Evolutionary conservation across 257 asterid genomes (phyloP), one percentile per base, ranked within the genome.

Genomic region (Solanum clarkiae): DNA sequence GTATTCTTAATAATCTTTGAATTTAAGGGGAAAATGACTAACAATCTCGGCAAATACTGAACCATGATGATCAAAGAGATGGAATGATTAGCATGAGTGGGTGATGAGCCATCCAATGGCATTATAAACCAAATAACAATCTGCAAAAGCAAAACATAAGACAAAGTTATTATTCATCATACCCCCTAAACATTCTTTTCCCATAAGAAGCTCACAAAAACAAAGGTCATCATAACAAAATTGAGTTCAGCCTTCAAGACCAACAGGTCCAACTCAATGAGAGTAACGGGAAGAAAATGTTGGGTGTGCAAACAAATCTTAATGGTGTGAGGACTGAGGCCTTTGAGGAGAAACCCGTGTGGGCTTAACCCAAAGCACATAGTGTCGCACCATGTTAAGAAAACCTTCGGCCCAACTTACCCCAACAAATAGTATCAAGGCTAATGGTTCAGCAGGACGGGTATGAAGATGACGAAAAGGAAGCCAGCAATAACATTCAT

Each of bases 31-130:
- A 96, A 93, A 53, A 96, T 87, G 44, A 96, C 94, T 7, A 92
- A 90, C 74, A 94, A 88, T 24, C 97, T 88, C 0, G 99, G 99
- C 71, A 96, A 85, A 88, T 93, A 96, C 84, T 96, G 99, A 72
- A 96, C 92, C 86, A 96, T 91, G 83, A 96, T 96, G 22, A 94
- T 94, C 84, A 94, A 51, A 14, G 95, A 70, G 57, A 96, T 89
- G 53, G 96, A 89, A 62, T 94, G 97, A 63, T 94, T 96, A 1
- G 94, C 90, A 57, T 90, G 90, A 71, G 92, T 89, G 24, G 92
- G 94, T 24, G 88, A 84, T 45, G 36, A 90, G 42, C 65, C 85
- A 70, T 49, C 84, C 42, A 91, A 57, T 17, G 98, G 98, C 96
- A 93, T 93, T n/a, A 91, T 80, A 24, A 94, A 90, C 94, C 93